These are phyloP conservation scores for Aspergillus neoniger DNA, from an alignment of 2,329 filamentous ascomycete genomes.

Conservation along the genomic window DNA sequence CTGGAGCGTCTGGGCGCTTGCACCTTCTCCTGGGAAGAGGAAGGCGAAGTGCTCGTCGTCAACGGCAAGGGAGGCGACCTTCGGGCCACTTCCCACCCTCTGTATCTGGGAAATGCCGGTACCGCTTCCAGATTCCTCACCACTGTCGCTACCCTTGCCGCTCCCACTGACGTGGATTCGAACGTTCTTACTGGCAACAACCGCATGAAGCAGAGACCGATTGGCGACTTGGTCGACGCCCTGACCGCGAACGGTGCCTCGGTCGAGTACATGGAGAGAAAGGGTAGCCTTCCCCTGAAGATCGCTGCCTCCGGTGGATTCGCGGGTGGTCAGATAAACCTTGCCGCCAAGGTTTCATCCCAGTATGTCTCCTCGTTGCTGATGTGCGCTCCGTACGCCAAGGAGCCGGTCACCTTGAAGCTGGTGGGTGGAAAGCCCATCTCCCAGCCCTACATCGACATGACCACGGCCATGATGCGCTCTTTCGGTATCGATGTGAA, in stretches of 20 bases:
- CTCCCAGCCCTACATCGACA: constrained; percentile 95
- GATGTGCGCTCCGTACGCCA: constrained; percentile 96
- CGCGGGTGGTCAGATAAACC: constrained; percentile 81
- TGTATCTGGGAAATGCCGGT: constrained; percentile 95
- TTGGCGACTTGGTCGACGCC: constrained; percentile 89
- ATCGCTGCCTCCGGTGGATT: constrained; percentile 82
- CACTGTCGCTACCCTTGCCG: constrained; percentile 82
- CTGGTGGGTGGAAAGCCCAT: constrained; percentile 97
- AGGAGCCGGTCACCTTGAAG: constrained; percentile 84
- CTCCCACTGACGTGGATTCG: constrained; percentile 61
- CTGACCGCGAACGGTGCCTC: constrained; percentile 82
- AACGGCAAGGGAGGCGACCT: constrained; percentile 87
- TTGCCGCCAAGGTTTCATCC: constrained; percentile 95
- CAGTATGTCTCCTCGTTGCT: constrained; percentile 97
- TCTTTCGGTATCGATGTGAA: constrained; percentile 82
- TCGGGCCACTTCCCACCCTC: constrained; percentile 69
- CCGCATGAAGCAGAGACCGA: constrained; percentile 93
- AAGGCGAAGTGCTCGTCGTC: constrained; percentile 86
- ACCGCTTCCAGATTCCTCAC: constrained; percentile 95
- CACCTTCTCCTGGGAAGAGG: constrained; percentile 89
- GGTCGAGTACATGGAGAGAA: constrained; percentile 80
- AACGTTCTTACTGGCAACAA: constrained; percentile 90
- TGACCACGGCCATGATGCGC: constrained; percentile 98
- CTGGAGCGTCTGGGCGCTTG: constrained; percentile 81
- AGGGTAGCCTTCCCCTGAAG: constrained; percentile 79